Evolutionary conservation across 345 rosid species (phyloP), one percentile per base, ranked within the genome.

Genomic region (Salix udensis): DNA sequence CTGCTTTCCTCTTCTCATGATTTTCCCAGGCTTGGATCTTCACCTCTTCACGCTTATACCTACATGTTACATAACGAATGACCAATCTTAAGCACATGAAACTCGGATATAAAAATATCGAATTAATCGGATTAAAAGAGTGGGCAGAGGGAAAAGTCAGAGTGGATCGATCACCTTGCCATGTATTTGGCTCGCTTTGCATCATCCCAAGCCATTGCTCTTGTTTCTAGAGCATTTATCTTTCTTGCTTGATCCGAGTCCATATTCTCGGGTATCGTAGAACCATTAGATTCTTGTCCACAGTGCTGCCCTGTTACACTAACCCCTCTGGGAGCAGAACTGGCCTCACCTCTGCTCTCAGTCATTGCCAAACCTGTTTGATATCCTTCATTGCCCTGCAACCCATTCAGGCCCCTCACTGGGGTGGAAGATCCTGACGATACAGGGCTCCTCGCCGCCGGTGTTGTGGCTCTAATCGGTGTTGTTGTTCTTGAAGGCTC

Each of bases 11-110:
- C 88, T 88, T 95, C 86, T 91, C 89, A 37, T 88, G 96, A 87
- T 93, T 93, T 81, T 95, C 98, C 98, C 98, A 95, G 26, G 92
- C 96, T 65, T 90, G 97, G 74, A 95, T 95, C 86, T 90, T 95
- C 85, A 95, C 97, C 74, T 93, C 97, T 80, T 93, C 97, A 1
- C 94, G 88, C 85, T 95, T 95, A 61, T 88, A 95, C 92, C 98
- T 95, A 40, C 74, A 81, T 65, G 52, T 21, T 3, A 34, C 18
- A 65, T 19, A 64, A 65, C 16, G 5, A 68, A 6, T 36, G 30
- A 28, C 69, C 23, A 14, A 48, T 48, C 68, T 74, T 5, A 40
- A 48, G 44, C 37, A 30, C 61, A 75, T 71, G 81, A 72, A 23
- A 58, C 53, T 46, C 16, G 53, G 61, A 23, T 67, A 30, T 36